Conservation (phyloP, 148 eudicot genomes). For the Euryodendron excelsum region DNA sequence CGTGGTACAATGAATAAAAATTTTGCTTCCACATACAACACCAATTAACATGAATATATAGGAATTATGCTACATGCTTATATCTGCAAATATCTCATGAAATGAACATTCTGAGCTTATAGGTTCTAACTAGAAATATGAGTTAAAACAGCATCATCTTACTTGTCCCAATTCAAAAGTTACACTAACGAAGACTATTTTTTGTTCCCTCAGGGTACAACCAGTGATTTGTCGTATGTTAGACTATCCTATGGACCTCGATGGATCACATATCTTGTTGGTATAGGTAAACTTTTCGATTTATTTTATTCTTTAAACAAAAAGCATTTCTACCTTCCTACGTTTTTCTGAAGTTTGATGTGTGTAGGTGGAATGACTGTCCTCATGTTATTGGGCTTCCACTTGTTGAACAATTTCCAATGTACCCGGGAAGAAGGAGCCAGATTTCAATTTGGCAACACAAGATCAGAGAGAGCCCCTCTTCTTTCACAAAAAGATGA, state of each 20-base stretch:
- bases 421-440: conserved; percentile 29
- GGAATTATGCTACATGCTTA: not conserved
- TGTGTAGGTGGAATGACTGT: conserved; percentile 56
- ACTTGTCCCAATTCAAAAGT: not conserved
- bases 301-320: not conserved
- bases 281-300: conserved; percentile 48
- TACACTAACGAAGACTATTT: not conserved
- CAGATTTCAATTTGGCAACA: conserved; percentile 32
- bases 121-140: not conserved
- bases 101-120: not conserved
- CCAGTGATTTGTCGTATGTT: conserved; percentile 34
- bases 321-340: not conserved
- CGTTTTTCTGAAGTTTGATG: conserved; percentile 2
- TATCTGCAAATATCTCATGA: not conserved
- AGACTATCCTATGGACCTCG: conserved; percentile 77
- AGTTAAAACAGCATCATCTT: not conserved
- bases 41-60: too few relatives aligned
- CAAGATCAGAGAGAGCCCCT: conserved; percentile 50
- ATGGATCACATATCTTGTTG: conserved; percentile 63
- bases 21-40: too few relatives aligned
- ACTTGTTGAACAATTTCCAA: conserved; percentile 37
- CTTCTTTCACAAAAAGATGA: conserved; percentile 65
- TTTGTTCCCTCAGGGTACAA: conserved; percentile 42
- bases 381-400: conserved; percentile 46
- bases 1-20: too few relatives aligned